Evolutionary conservation across 2,329 filamentous ascomycete species (phyloP), one percentile per base, ranked within the genome.

Genomic region (Colletotrichum plurivorum): DNA sequence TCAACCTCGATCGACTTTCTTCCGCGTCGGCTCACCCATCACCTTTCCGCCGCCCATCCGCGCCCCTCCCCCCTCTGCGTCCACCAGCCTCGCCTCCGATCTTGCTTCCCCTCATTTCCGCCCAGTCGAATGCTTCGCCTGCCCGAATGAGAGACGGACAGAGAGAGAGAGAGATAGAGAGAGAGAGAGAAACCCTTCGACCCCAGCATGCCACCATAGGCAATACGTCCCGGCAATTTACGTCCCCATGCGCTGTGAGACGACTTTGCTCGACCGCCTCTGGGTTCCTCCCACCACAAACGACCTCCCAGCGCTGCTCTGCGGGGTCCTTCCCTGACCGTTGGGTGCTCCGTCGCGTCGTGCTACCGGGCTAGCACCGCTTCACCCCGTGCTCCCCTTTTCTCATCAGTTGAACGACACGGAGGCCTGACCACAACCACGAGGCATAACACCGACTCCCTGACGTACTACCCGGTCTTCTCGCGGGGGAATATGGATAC

Each of bases 221-320:
- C 31, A 27, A 46, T 43, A 55, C 54, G 25, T 60, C 25, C 43
- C 55, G 31, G 51, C 31, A 49, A 60, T 60, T 55, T 52, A 25
- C 13, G 36, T 52, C 66, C 51, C 62, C 43, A 56, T 66, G 55
- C 55, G 55, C 43, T 43, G 31, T 27, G 20, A 49, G 20, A 69
- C 62, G n/a, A 12, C 18, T 13, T 51, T 36, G 51, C 51, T 39
- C 53, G 18, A 46, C 13, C 25, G 20, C 59, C 12, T 41, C 46
- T 46, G 46, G 59, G 52, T 16, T n/a, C 16, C 59, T 48, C 41
- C 61, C 66, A 59, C 31, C 22, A 49, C 22, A 25, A 22, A 18
- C 61, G 66, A 65, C 54, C 54, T 68, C 54, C 60, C 61, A 68
- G 49, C 61, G 61, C 54, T 65, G 66, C 46, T 55, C 61, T 65